phyloP scores from a whole-genome alignment of 306 rosid genomes.

The Senna siamea region DNA sequence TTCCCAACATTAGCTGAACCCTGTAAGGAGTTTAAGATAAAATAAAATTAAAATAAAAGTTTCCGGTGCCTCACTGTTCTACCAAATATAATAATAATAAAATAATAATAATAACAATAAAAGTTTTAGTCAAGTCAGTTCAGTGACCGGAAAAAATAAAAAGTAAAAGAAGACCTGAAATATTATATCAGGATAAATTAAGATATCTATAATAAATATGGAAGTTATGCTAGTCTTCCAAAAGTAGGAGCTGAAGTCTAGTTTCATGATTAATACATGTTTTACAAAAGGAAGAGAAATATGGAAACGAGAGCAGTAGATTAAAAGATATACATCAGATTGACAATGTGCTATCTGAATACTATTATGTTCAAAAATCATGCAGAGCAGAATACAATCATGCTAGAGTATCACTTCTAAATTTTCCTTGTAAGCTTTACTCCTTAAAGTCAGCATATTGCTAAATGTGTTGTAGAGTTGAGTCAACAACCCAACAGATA shows the following conservation, averaged over 20 bases:
- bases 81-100: no score
- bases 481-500: neutral
- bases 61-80: neutral
- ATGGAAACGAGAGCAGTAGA: neutral
- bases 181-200: neutral
- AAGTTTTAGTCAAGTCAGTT: no score
- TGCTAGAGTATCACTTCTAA: neutral
- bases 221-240: slow-evolving; percentile 26
- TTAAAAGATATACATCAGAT: neutral
- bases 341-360: slow-evolving; percentile 18
- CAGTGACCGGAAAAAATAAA: neutral
- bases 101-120: no score
- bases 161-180: neutral
- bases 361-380: slow-evolving; percentile 10
- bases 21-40: slow-evolving; percentile 41
- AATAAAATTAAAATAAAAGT: slow-evolving; percentile 8
- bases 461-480: neutral
- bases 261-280: slow-evolving; percentile 8
- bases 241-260: slow-evolving; percentile 3
- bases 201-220: neutral
- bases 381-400: neutral
- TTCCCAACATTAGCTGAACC: slow-evolving; percentile 99
- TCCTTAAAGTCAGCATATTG: neutral
- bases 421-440: neutral
- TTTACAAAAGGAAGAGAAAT: slow-evolving; percentile 1